A percentile compares a stretch with the other conserved stretches of the same genome.
Evolutionary conservation across 805 yeast genomes (phyloP).

Genomic region (Yarrowia deformans): DNA sequence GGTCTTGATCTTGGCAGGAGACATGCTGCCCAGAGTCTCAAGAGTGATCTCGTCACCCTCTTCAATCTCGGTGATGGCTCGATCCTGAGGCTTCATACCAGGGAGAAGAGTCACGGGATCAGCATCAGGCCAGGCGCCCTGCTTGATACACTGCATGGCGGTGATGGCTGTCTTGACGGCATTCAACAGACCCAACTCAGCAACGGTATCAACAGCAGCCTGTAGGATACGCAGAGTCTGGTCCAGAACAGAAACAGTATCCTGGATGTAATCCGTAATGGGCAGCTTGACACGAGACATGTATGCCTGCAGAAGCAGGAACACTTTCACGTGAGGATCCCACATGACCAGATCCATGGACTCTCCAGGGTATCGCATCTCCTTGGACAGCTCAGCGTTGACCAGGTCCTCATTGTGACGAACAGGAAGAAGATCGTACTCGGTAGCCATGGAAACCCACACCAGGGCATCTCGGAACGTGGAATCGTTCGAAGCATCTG

Average conservation of each 20-base stretch:
- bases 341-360: slow-evolving; percentile 58
- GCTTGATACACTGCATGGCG: slow-evolving; percentile 87
- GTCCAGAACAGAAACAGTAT: slow-evolving; percentile 89
- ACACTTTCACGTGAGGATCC: slow-evolving; percentile 88
- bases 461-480: slow-evolving; percentile 69
- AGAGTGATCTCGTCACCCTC: slow-evolving; percentile 37
- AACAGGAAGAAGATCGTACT: slow-evolving; percentile 87
- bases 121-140: slow-evolving; percentile 85
- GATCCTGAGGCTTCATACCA: slow-evolving; percentile 48
- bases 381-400: slow-evolving; percentile 80
- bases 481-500: slow-evolving; percentile 56
- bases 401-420: slow-evolving; percentile 91
- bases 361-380: slow-evolving; percentile 63
- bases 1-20: slow-evolving; percentile 50
- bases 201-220: slow-evolving; percentile 87
- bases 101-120: slow-evolving; percentile 68
- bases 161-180: slow-evolving; percentile 68
- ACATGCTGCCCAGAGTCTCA: slow-evolving; percentile 41
- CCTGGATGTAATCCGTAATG: slow-evolving; percentile 93
- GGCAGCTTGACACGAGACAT: slow-evolving; percentile 80
- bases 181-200: slow-evolving; percentile 76
- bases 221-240: slow-evolving; percentile 93
- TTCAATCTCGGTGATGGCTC: slow-evolving; percentile 42
- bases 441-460: slow-evolving; percentile 69
- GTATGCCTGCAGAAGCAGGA: slow-evolving; percentile 73